Evolutionary conservation across 306 rosid genomes (phyloP).

Genomic region (Benincasa hispida): DNA sequence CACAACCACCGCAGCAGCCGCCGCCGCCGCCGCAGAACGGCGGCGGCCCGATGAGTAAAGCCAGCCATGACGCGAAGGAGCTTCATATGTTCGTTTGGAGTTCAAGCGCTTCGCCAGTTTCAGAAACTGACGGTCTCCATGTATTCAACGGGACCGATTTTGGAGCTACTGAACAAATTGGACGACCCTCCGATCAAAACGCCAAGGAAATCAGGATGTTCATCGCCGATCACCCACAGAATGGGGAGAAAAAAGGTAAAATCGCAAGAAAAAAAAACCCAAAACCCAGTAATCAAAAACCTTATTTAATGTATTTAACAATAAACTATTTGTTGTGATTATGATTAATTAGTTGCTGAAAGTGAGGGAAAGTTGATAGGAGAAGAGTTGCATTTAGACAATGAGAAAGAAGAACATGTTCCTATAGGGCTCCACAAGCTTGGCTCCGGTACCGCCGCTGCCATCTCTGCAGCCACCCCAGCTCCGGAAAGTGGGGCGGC

Average conservation of each 20-base stretch:
- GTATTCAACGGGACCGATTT: constrained; percentile 29
- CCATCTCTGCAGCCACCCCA: background rate
- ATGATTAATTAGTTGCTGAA: background rate
- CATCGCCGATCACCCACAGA: constrained; percentile 10
- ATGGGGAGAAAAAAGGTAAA: background rate
- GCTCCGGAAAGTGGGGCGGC: constrained; percentile 6
- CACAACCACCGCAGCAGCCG: background rate
- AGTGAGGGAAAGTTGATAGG: constrained; percentile 1
- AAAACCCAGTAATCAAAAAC: background rate
- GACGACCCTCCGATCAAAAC: constrained; percentile 6
- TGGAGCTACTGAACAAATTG: background rate
- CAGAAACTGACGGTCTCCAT: constrained; percentile 66
- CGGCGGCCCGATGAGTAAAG: constrained; percentile 17
- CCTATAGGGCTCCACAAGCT: constrained; percentile 7
- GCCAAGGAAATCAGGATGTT: constrained; percentile 15
- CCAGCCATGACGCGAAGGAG: constrained; percentile 68
- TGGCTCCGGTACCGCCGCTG: background rate
- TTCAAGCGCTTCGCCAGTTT: constrained; percentile 71
- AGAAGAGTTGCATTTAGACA: constrained; percentile 1
- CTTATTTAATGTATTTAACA: background rate
- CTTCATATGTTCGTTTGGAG: constrained; percentile 96
- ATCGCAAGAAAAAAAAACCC: background rate
- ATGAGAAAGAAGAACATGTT: constrained; percentile 4
- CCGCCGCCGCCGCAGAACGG: constrained; percentile 7
- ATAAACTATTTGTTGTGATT: background rate